These are phyloP conservation scores for Balansia obtecta DNA, from an alignment of 2,329 filamentous ascomycete genomes.

Conservation along the genomic window DNA sequence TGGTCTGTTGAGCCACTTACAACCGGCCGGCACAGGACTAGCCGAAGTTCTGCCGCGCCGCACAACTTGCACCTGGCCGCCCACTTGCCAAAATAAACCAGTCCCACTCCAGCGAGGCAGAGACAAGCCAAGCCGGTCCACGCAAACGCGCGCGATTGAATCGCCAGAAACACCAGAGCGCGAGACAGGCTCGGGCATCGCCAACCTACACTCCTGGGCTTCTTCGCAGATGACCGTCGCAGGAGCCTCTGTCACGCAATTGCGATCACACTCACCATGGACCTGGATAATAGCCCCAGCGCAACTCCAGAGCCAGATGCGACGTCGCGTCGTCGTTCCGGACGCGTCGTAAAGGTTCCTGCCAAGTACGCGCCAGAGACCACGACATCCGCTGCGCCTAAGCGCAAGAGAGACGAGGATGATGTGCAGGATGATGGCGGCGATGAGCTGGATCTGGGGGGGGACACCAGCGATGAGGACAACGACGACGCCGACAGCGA, in stretches of 20 bases:
- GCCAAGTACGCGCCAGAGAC: conserved; percentile 45
- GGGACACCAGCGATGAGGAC: conserved; percentile 26
- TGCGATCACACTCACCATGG: conserved; percentile 10
- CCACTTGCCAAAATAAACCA: conserved; percentile 7
- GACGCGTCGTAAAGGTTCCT: conserved; percentile 51
- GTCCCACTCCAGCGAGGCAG: conserved; percentile 1
- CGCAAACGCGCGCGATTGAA: conserved; percentile 8
- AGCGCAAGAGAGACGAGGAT: conserved; percentile 44
- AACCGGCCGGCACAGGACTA: background rate
- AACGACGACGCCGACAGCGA: conserved; percentile 33
- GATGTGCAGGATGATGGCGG: conserved; percentile 36
- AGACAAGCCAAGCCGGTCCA: background rate
- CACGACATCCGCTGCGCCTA: conserved; percentile 28
- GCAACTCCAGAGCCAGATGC: conserved; percentile 31
- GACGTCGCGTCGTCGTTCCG: conserved; percentile 51
- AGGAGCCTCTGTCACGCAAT: conserved; percentile 5
- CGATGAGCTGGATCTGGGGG: conserved; percentile 34
- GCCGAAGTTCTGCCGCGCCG: background rate
- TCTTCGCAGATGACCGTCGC: conserved; percentile 9
- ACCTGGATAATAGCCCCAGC: conserved; percentile 8
- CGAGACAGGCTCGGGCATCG: conserved; percentile 1
- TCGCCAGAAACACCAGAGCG: conserved; percentile 6
- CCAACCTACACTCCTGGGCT: conserved; percentile 2
- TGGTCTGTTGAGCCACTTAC: too few relatives aligned
- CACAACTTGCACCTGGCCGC: background rate